Evolutionary conservation across 495 filamentous ascomycete species (phyloP).

Genomic region (Aspergillus ostianus): DNA sequence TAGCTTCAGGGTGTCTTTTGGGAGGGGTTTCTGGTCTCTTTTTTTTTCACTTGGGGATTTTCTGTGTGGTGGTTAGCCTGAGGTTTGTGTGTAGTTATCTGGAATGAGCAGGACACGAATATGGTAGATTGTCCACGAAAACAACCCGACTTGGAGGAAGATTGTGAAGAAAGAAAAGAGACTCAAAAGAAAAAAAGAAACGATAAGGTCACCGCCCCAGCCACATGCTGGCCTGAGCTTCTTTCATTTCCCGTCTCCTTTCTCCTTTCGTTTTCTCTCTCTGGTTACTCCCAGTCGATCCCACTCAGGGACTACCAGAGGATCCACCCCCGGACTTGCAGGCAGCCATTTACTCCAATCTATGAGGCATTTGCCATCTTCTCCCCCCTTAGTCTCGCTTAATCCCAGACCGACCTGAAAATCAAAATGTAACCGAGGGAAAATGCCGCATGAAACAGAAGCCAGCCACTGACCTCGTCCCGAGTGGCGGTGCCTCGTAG

Average conservation of each 20-base stretch:
- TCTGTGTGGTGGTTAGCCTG: too few species aligned
- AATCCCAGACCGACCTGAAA: not conserved
- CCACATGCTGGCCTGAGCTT: conserved; percentile 1
- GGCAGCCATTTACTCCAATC: not conserved
- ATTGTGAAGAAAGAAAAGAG: too few species aligned
- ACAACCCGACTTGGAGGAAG: too few species aligned
- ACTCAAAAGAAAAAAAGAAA: not conserved
- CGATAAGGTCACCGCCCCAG: not conserved
- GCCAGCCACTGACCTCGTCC: not conserved
- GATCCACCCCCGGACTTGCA: not conserved
- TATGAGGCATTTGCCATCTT: not conserved
- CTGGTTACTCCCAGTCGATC: not conserved
- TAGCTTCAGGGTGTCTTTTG: too few species aligned
- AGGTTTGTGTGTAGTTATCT: too few species aligned
- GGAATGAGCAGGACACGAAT: not conserved
- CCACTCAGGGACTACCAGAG: conserved; percentile 2
- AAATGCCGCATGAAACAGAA: not conserved
- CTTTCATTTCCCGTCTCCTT: not conserved
- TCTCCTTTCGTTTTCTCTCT: not conserved
- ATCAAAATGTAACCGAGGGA: not conserved
- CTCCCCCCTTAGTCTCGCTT: not conserved
- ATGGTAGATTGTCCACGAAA: too few species aligned
- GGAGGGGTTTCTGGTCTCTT: not conserved
- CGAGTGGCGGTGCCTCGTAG: not conserved
- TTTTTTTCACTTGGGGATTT: too few species aligned